These are phyloP conservation scores for Yamadazyma phyllophila DNA, from an alignment of 805 yeast species.

Conservation along the genomic window DNA sequence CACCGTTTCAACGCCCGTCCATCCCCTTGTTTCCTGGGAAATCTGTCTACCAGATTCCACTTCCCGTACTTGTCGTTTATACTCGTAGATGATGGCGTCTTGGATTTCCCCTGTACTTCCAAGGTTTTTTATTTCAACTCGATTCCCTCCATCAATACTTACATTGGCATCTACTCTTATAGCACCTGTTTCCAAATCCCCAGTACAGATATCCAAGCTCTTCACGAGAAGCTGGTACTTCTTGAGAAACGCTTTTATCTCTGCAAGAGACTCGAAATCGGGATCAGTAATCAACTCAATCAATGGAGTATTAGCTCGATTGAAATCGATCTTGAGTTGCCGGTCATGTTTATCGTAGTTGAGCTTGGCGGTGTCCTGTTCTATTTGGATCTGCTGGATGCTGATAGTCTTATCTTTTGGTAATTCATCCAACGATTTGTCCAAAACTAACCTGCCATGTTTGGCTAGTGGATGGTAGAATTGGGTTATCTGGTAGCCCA, in stretches of 20 bases:
- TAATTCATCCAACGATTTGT: constrained; percentile 52
- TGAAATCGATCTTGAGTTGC: constrained; percentile 62
- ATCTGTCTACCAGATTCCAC: constrained; percentile 29
- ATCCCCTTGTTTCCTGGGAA: constrained; percentile 77
- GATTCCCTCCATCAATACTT: constrained; percentile 65
- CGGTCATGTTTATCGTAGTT: constrained; percentile 46
- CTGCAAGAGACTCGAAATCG: constrained; percentile 64
- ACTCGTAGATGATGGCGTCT: constrained; percentile 74
- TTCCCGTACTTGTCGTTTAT: constrained; percentile 58
- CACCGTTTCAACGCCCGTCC: constrained; percentile 77
- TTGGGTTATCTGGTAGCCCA: constrained; percentile 95
- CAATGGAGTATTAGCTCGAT: constrained; percentile 81
- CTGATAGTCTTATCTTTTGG: constrained; percentile 46
- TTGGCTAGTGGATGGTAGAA: constrained; percentile 75
- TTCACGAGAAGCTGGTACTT: constrained; percentile 74
- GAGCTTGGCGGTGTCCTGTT: constrained; percentile 92
- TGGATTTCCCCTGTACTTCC: constrained; percentile 79
- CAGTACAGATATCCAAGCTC: constrained; percentile 72
- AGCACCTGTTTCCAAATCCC: constrained; percentile 92
- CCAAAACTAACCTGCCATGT: constrained; percentile 57
- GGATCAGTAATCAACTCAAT: constrained; percentile 92
- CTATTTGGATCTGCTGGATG: constrained; percentile 82
- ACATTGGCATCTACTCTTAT: constrained; percentile 93
- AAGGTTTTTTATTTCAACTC: constrained; percentile 89
- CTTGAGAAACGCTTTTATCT: constrained; percentile 75